Evolutionary conservation across 129 eudicot species (phyloP).

Genomic region (Heracleum sosnowskyi): DNA sequence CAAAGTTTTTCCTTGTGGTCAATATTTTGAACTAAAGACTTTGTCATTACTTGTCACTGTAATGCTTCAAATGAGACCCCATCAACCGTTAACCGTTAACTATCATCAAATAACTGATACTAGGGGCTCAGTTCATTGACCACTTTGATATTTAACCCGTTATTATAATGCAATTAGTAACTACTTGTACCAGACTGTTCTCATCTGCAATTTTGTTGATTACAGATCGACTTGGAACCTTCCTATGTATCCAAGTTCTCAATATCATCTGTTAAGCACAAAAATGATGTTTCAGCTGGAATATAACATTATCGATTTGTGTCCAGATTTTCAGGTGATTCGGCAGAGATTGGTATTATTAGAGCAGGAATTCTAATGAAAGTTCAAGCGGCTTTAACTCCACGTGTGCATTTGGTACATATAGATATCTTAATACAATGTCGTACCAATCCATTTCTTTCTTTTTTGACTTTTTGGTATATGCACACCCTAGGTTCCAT

Average conservation of each 20-base stretch:
- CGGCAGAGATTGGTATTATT: conserved; percentile 80
- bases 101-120: no score
- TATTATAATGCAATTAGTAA: no score
- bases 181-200: neutral
- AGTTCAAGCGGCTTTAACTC: conserved; percentile 58
- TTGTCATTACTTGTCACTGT: no score
- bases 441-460: neutral
- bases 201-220: neutral
- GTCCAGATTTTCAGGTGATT: conserved; percentile 80
- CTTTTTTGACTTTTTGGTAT: conserved; percentile 8
- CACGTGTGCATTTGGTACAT: conserved; percentile 79
- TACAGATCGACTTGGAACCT: neutral
- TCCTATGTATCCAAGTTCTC: neutral
- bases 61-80: no score
- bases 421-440: conserved; percentile 3
- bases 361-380: conserved; percentile 65
- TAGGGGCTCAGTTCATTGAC: no score
- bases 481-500: conserved; percentile 61
- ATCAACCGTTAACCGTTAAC: no score
- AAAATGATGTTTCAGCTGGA: conserved; percentile 1
- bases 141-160: no score
- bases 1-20: no score
- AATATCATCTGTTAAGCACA: neutral
- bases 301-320: conserved; percentile 5
- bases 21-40: no score